Evolutionary conservation across 2,329 filamentous ascomycete genomes (phyloP).

Genomic region (Colletotrichum lupini): DNA sequence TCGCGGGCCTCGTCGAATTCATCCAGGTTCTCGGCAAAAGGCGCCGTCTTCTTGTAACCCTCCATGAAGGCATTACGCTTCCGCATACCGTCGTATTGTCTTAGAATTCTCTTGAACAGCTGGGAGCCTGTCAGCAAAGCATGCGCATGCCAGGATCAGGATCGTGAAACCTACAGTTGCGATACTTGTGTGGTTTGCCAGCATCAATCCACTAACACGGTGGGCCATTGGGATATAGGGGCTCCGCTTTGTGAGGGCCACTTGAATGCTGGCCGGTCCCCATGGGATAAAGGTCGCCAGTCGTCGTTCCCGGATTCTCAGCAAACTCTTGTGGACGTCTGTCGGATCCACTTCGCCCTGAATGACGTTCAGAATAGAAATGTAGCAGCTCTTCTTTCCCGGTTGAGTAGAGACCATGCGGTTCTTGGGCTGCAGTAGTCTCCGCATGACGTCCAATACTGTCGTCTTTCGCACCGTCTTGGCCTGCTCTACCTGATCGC

Average conservation of each 20-base stretch:
- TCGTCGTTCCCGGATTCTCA: constrained; percentile 93
- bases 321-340: constrained; percentile 96
- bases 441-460: constrained; percentile 96
- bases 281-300: constrained; percentile 98
- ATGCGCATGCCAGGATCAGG: background rate
- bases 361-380: constrained; percentile 98
- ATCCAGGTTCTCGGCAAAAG: constrained; percentile 89
- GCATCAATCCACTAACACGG: constrained; percentile 94
- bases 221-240: constrained; percentile 96
- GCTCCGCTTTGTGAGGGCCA: constrained; percentile 94
- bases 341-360: constrained; percentile 98
- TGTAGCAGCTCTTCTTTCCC: constrained; percentile 98
- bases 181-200: constrained; percentile 98
- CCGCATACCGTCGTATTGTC: constrained; percentile 91
- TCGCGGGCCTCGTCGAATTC: constrained; percentile 96
- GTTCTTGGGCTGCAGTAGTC: constrained; percentile 96
- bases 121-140: constrained; percentile 43
- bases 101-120: constrained; percentile 93
- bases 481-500: constrained; percentile 94
- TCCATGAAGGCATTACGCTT: constrained; percentile 98
- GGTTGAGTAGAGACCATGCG: constrained; percentile 98
- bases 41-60: constrained; percentile 93
- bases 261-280: constrained; percentile 97
- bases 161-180: constrained; percentile 72
- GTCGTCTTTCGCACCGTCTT: constrained; percentile 99